phyloP scores from a whole-genome alignment of 805 yeast genomes.

The Tetrapisispora iriomotensis region DNA sequence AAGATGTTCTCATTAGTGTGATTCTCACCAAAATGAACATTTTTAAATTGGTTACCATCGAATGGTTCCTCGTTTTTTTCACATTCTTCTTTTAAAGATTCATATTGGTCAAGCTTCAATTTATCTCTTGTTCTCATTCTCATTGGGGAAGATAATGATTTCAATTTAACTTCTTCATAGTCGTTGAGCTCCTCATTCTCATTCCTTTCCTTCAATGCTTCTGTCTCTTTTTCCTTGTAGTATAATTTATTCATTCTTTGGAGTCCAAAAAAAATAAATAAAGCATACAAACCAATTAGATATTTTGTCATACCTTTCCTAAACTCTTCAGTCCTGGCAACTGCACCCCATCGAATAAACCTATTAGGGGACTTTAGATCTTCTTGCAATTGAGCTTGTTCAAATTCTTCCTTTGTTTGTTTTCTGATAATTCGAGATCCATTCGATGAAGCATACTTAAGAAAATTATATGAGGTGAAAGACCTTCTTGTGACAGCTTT shows the following conservation, averaged over 20 bases:
- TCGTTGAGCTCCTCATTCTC: conserved; percentile 35
- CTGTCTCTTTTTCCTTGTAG: conserved; percentile 53
- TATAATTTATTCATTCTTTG: conserved; percentile 59
- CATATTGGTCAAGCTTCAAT: conserved; percentile 49
- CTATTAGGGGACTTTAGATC: conserved; percentile 30
- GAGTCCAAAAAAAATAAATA: conserved; percentile 49
- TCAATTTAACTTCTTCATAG: conserved; percentile 53
- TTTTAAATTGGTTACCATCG: conserved; percentile 24
- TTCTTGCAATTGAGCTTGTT: conserved; percentile 26
- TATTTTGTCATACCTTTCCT: conserved; percentile 53
- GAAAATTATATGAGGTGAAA: no score
- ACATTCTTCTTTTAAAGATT: conserved; percentile 37
- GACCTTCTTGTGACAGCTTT: no score
- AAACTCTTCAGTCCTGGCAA: conserved; percentile 45
- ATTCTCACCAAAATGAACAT: conserved; percentile 25
- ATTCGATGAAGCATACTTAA: no score
- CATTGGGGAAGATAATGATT: conserved; percentile 41
- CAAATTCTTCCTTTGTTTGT: conserved; percentile 28
- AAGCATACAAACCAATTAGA: conserved; percentile 49
- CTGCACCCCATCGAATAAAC: conserved; percentile 44
- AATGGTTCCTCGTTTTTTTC: conserved; percentile 20
- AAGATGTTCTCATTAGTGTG: conserved; percentile 35
- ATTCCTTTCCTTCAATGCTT: conserved; percentile 33
- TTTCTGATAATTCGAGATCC: neutral
- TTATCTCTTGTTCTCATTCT: conserved; percentile 55